Evolutionary conservation across 176 grass and related monocot species (phyloP), one percentile per base, ranked within the genome.

Genomic region (Carex kokanica): DNA sequence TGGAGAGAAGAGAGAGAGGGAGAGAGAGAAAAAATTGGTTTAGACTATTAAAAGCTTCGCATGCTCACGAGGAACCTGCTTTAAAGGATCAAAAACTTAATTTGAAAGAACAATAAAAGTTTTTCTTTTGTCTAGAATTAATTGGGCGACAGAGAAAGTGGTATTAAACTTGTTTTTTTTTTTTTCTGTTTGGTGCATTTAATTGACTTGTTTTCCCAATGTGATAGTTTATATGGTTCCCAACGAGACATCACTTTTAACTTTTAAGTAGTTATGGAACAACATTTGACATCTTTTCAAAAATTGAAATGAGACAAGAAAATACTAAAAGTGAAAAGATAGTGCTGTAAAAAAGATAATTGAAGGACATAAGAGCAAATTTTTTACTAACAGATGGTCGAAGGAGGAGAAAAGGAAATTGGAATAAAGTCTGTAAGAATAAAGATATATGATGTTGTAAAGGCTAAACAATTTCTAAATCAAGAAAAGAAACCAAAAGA

Each of bases 41-140:
- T 81, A 49, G 79, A 81, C 34, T 64, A 62, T 61, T 24, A 36
- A 81, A 81, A 40, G 13, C 41, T 17, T 59, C 12, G 27, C 31
- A 61, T 41, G 24, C 15, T 84, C 83, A 85, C 83, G 31, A 11
- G 69, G 32, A 78, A 78, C 24, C 69, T 85, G 54, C 83, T 17
- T 6, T 31, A 78, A 72, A 64, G 29, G 41, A 82, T 66, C 43
- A 75, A 75, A 75, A 9, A 31, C 23, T 54, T 75, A 75, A 75
- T 75, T 75, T 75, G 23, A 75, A 53, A 75, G 45, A 55, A 17
- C 43, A 75, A 20, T 32, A 72, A 75, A 75, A 74, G 23, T 72
- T 47, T 11, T 23, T 58, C 21, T 27, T 34, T 78, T 49, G 40
- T 78, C 53, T 58, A 4, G 17, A 81, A 81, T 60, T 81, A 45